Base-by-base conservation (phyloP, 2,329 filamentous ascomycete species). In the Diplocarpon mali region DNA sequence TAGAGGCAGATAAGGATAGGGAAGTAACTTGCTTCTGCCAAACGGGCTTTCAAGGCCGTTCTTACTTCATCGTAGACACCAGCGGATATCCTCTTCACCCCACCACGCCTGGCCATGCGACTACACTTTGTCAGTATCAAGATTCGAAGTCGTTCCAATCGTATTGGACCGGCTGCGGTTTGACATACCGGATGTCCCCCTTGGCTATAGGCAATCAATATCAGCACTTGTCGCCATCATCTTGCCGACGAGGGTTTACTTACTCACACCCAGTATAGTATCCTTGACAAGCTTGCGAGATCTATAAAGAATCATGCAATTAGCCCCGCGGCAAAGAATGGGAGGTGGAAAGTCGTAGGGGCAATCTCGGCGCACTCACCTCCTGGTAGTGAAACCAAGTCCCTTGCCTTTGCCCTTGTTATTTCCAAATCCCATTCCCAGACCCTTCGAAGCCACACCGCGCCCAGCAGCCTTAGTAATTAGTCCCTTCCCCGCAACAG, bases 71-170 rank as follows among this genome's bases (percentile, higher is more conserved):
- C 68, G 55, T 89, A 89, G 2, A 88, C 80, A 0, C 37, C 52
- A 0, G 59, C 72, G 0, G 78, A 80, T 8, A 89, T 86, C 0
- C 84, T 69, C 59, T 88, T 88, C 0, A 90, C 80, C 0, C 85
- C 85, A 1, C 84, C 85, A 6, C 85, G 77, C 5, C 85, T 75
- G 1, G 85, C 85, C 0, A 90, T 64, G 34, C 84, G 79, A 53
- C 83, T 55, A 39, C 54, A 14, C 4, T 5, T 12, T 32, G 11
- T 32, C n/a, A 12, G 3, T 32, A 32, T 36, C 32, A 35, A 27
- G n/a, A 17, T 15, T 24, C 7, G 20, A 17, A 12, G 20, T 38
- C 32, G 15, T 37, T 35, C 13, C 30, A 41, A 20, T 24, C 24
- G 30, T 14, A 31, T 12, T 24, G 20, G 20, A 24, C 20, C 20